Evolutionary conservation across 2,329 filamentous ascomycete species (phyloP).

Genomic region (Epicoccum sorghinum): DNA sequence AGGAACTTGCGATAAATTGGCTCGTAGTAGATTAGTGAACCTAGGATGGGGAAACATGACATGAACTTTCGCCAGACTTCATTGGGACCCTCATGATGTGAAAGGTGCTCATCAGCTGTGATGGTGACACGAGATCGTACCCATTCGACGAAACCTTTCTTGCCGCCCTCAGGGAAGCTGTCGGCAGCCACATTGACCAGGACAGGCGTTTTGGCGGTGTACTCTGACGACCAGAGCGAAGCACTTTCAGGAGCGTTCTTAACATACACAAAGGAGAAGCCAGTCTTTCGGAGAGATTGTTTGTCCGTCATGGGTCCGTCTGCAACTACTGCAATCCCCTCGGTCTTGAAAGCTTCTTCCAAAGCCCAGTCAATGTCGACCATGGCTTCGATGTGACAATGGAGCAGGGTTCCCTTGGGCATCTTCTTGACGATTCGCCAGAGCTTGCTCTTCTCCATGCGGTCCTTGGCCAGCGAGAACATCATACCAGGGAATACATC

Average conservation of each 20-base stretch:
- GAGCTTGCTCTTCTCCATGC: constrained; percentile 81
- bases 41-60: constrained; percentile 74
- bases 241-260: constrained; percentile 48
- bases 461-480: constrained; percentile 84
- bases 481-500: constrained; percentile 88
- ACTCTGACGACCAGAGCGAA: constrained; percentile 71
- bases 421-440: constrained; percentile 85
- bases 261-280: constrained; percentile 64
- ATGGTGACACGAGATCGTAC: constrained; percentile 75
- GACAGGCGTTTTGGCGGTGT: constrained; percentile 65
- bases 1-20: constrained; percentile 83
- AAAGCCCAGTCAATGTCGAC: constrained; percentile 84
- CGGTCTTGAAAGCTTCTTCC: constrained; percentile 70
- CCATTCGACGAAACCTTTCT: constrained; percentile 76
- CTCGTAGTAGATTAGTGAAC: constrained; percentile 83
- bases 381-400: constrained; percentile 91
- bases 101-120: constrained; percentile 72
- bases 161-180: constrained; percentile 74
- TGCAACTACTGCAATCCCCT: constrained; percentile 74
- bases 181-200: constrained; percentile 69
- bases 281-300: constrained; percentile 60
- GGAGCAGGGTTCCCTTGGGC: constrained; percentile 86
- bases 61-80: constrained; percentile 85
- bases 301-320: constrained; percentile 62
- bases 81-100: constrained; percentile 82